Conservation (phyloP, 1,139 yeast genomes). For the Taiozyma sp. region DNA sequence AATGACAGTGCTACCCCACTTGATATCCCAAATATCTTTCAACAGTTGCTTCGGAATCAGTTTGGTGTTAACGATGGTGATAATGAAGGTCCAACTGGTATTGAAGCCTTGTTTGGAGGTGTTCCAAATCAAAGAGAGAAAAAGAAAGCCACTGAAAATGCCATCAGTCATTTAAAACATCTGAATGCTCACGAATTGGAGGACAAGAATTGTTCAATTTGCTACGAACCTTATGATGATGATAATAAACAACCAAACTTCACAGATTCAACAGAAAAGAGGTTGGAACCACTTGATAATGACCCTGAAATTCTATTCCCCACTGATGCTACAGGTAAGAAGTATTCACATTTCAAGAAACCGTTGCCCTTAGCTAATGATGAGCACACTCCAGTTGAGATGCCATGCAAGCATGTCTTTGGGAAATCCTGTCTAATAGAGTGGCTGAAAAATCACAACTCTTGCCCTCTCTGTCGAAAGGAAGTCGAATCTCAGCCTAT, state of each 20-base stretch:
- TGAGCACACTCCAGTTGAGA: conserved; percentile 54
- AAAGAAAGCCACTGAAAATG: conserved; percentile 2
- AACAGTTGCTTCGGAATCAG: not conserved
- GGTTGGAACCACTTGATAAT: conserved; percentile 1
- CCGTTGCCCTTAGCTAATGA: not conserved
- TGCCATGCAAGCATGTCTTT: conserved; percentile 81
- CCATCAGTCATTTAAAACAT: conserved; percentile 1
- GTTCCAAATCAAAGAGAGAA: not conserved
- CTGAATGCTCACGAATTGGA: not conserved
- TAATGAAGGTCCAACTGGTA: not conserved
- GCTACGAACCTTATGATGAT: conserved; percentile 52
- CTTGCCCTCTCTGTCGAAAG: conserved; percentile 79
- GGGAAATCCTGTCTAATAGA: conserved; percentile 69
- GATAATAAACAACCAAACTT: conserved; percentile 10
- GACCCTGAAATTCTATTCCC: conserved; percentile 1
- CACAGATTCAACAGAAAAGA: not conserved
- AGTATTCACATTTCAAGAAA: not conserved
- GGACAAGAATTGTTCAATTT: conserved; percentile 50
- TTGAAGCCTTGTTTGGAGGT: not conserved
- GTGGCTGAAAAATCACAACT: conserved; percentile 64
- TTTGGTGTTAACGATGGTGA: not conserved
- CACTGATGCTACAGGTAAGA: not conserved
- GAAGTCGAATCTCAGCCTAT: conserved; percentile 29
- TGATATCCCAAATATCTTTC: not conserved
- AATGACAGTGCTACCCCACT: not conserved